Base-by-base conservation (phyloP, 2,329 filamentous ascomycete species). In the Akanthomyces dipterigenus region DNA sequence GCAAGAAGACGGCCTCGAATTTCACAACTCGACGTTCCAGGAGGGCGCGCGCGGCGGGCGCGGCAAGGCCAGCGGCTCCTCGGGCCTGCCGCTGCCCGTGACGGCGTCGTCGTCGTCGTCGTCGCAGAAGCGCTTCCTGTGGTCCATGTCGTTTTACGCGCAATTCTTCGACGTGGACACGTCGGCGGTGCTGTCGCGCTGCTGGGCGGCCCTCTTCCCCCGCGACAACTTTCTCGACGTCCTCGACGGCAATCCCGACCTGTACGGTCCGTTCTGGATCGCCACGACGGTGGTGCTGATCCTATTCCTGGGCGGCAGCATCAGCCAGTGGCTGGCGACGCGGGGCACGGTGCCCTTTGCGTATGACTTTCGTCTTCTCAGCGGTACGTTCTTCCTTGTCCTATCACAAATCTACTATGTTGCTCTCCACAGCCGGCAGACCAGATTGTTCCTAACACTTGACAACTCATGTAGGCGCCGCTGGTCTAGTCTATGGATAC, bases 131-230 rank as follows among this genome's bases (percentile, higher is more conserved):
- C 90, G 90, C 70, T 92, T 88, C 78, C 89, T 98, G 65, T 99
- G 95, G 95, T 87, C 87, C 50, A 81, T 98, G 64, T 86, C 87
- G 62, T 99, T 96, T 81, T 99, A 99, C 79, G 87, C 92, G 61
- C 95, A 96, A 78, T 98, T 95, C 84, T 99, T 99, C 78, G 95
- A 99, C 72, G 93, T 99, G 65, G 95, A 99, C 77, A 98, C 95
- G 1, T 88, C 85, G 63, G 90, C 95, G 58, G 93, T 99, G 22
- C 78, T 97, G 61, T 82, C 88, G 70, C 89, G 95, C 66, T 98
- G 95, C 77, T 88, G 87, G 75, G 89, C 92, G 1, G 88, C 93
- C n/a, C 79, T 98, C 43, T 96, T 89, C 75, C 95, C 95, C 50
- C 88, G 91, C 65, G 88, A 88, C 62, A 97, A 96, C 80, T 99